Evolutionary conservation across 129 eudicot species (phyloP), one percentile per base, ranked within the genome.

Genomic region (Apium graveolens): DNA sequence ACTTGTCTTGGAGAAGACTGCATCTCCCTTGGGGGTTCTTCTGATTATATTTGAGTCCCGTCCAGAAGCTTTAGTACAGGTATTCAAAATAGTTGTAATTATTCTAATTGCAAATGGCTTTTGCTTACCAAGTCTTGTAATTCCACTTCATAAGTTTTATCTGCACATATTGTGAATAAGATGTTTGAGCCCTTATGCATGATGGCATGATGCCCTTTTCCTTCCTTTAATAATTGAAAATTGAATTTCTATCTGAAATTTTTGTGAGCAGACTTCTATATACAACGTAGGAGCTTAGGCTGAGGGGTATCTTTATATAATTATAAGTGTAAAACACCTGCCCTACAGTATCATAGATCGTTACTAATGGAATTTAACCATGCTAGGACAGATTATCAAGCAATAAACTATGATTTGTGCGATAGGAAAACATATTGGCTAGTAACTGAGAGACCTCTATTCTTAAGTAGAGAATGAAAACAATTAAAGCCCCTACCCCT

Each of bases 1-100:
- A 81, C 75, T 92, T 17, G 65, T 90, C 65, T 82, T 96, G 76
- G 99, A 96, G 68, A 96, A 96, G 78, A 84, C 88, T 53, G 87
- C 97, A 10, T 88, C 97, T 82, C 90, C 97, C 34, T 89, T 96
- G 88, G 99, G 99, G 68, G 97, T 92, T 49, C 97, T 96, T 66
- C 89, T 96, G 76, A 88, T 96, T 86, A 91, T 96, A 74, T 95
- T 96, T 69, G 97, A 96, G 87, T 96, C 99, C 71, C 94, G 99
- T 34, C 99, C 99, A n/a, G 99, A 95, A 68, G 97, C 99, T 53
- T 83, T 96, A 37, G 97, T 96, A 79, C 99, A 92, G 99, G 99
- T 96, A 73, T 13, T 41, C 29, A 1, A 5, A 11, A 71, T 35
- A 9, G 27, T 39, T 21, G 3, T 8, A 71, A 39, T 3, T 38